Evolutionary conservation across 1,139 yeast genomes (phyloP), one percentile per base, ranked within the genome.

Genomic region (Yamadazyma siamensis): DNA sequence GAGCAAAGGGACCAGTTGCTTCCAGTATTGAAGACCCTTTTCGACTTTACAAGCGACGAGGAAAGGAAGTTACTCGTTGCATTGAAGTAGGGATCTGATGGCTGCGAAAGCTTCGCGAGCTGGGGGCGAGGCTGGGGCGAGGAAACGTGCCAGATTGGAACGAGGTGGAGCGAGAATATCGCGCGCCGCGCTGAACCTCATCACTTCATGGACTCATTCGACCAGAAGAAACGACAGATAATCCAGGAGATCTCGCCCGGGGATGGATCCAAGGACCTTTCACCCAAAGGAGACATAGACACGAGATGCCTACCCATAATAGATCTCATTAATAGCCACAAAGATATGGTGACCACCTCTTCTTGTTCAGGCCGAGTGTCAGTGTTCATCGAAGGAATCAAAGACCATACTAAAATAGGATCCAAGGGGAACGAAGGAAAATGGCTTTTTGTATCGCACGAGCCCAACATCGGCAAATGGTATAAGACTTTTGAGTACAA

Each of bases 351-450:
- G 6, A 86, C 95, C 2, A 85, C 95, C 0, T 83, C 94, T 1
- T 81, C 94, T 10, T 86, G 96, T 43, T 84, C 95, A 0, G 96
- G 96, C 2, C 61, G 96, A 49, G 81, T 86, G 2, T 79, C 89
- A 33, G 87, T 86, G 0, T 86, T 82, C 49, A 55, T 81, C 3
- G 95, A 85, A 50, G 95, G 95, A 1, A 52, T 49, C 25, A 63
- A 59, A 35, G 49, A 50, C 18, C 34, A 36, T 17, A 43, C 46
- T 6, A 75, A 77, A 46, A 70, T 81, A 9, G 94, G 94, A 2
- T 85, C 94, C n/a, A 86, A 86, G 48, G 95, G 95, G 3, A 74
- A 77, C 33, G 85, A 87, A 29, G 95, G 95, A 0, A 69, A 68
- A 36, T 86, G 95, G 95, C 48, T 85, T n/a, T 86, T 75, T 59